Percentiles rank a stretch among this genome's conserved stretches.
Evolutionary conservation across 352 stramenopile species (phyloP).

Genomic region (Pythium guiyangense): DNA sequence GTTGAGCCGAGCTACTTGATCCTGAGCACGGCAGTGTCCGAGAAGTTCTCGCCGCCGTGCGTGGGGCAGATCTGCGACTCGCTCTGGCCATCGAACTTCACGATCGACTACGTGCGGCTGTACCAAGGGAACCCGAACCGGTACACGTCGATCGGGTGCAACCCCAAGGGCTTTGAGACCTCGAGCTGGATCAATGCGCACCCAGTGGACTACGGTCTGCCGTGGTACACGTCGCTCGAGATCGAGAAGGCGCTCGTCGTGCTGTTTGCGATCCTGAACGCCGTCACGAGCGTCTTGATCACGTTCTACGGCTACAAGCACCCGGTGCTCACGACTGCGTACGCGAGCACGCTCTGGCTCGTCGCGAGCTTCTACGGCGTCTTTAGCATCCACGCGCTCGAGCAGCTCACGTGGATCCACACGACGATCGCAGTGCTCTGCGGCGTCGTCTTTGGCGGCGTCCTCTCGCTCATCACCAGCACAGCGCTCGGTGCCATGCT

Average conservation of each 20-base stretch:
- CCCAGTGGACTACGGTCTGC: slow-evolving; percentile 75
- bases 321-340: slow-evolving; percentile 43
- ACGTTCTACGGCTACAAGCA: slow-evolving; percentile 50
- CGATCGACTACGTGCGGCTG: slow-evolving; percentile 94
- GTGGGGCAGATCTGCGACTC: slow-evolving; percentile 92
- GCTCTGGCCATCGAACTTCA: slow-evolving; percentile 89
- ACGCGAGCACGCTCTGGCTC: slow-evolving; percentile 58
- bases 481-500: slow-evolving; percentile 58
- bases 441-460: slow-evolving; percentile 61
- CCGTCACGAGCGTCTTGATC: slow-evolving; percentile 45
- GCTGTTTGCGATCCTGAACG: slow-evolving; percentile 60
- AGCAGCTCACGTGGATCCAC: slow-evolving; percentile 67
- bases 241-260: slow-evolving; percentile 40
- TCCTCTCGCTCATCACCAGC: slow-evolving; percentile 56
- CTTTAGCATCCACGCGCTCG: slow-evolving; percentile 41
- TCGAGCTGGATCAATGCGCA: slow-evolving; percentile 90
- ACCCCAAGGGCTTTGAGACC: slow-evolving; percentile 88
- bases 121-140: slow-evolving; percentile 91
- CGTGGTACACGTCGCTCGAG: slow-evolving; percentile 74
- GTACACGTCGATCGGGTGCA: slow-evolving; percentile 92
- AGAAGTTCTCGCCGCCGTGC: slow-evolving; percentile 92
- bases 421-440: slow-evolving; percentile 60
- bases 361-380: slow-evolving; percentile 66
- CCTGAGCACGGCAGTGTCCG: slow-evolving; percentile 96
- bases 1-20: slow-evolving; percentile 97